Evolutionary conservation across 495 filamentous ascomycete species (phyloP).

Genomic region (Penicillium steckii): DNA sequence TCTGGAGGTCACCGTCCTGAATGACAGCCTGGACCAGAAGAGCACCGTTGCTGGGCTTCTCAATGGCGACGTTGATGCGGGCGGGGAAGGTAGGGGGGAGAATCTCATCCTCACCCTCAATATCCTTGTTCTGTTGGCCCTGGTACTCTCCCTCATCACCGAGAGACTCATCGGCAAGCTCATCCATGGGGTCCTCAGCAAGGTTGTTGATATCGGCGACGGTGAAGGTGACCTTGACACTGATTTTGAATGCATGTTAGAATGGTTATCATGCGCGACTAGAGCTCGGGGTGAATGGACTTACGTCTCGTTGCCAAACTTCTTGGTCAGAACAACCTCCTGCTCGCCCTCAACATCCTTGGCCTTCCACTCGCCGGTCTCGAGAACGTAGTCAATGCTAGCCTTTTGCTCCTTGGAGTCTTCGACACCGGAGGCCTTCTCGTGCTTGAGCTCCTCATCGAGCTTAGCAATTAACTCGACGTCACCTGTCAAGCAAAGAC

Average conservation of each 20-base stretch:
- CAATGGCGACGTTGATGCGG: constrained; percentile 80
- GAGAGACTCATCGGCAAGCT: constrained; percentile 46
- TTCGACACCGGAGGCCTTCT: constrained; percentile 39
- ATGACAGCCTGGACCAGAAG: constrained; percentile 83
- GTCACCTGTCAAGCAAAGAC: constrained; percentile 36
- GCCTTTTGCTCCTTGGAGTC: constrained; percentile 56
- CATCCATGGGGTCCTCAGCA: constrained; percentile 53
- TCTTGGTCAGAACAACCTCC: constrained; percentile 80
- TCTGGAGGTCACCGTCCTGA: constrained; percentile 81
- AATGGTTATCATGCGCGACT: background rate
- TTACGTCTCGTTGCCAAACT: constrained; percentile 84
- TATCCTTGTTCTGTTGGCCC: constrained; percentile 53
- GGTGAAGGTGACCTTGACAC: constrained; percentile 89
- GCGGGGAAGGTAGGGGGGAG: constrained; percentile 68
- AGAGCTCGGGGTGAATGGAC: background rate
- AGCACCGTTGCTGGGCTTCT: constrained; percentile 79
- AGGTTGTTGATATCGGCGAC: constrained; percentile 84
- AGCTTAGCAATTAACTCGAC: constrained; percentile 49
- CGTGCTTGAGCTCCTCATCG: constrained; percentile 48
- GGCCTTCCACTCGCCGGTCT: constrained; percentile 68
- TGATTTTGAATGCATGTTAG: constrained; percentile 32
- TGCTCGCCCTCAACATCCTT: constrained; percentile 79
- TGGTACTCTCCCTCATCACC: constrained; percentile 51
- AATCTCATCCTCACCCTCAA: constrained; percentile 55
- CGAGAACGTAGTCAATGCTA: constrained; percentile 75